Evolutionary conservation across 2,329 filamentous ascomycete genomes (phyloP), one percentile per base, ranked within the genome.

Genomic region (Penicillium sp.): DNA sequence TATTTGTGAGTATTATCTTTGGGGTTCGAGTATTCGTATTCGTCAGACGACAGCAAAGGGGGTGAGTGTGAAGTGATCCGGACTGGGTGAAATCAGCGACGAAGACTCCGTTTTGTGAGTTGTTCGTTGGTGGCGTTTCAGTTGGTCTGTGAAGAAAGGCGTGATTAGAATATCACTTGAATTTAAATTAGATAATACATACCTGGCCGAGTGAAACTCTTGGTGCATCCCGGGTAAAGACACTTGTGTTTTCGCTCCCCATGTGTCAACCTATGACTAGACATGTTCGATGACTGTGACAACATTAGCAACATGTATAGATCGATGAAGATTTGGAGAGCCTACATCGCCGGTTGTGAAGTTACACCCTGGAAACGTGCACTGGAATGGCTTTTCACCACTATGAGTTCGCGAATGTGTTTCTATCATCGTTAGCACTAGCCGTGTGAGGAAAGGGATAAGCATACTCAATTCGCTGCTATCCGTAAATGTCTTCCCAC

Each of bases 181-280:
- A 7, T 26, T 9, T 8, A 3, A 10, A 24, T 23, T 2, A 8
- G 36, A 12, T 27, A 12, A 13, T 7, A 48, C 15, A 43, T 69
- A 76, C 73, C 73, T 55, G 73, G 73, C 48, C 73, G 68, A 46
- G 73, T 76, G 52, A 76, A 76, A 41, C 73, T 75, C 55, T 76
- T 76, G 15, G 63, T 67, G 51, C 73, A 76, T 5, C 71, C 71
- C 0, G 65, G 67, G 46, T 64, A 69, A 20, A 60, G 52, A 51
- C 73, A 76, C 63, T 73, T 76, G 34, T 76, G 73, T 61, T 64
- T 69, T 32, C 73, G 69, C 55, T 74, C 73, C 23, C 71, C 72
- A 51, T 76, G 73, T 2, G 73, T 76, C 23, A 76, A 60, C 56
- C 72, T 68, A 49, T 76, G 73, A 27, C 73, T 75, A 1, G 73